Base-by-base conservation (phyloP, 2,329 filamentous ascomycete genomes). In the Fusarium odoratissimum region DNA sequence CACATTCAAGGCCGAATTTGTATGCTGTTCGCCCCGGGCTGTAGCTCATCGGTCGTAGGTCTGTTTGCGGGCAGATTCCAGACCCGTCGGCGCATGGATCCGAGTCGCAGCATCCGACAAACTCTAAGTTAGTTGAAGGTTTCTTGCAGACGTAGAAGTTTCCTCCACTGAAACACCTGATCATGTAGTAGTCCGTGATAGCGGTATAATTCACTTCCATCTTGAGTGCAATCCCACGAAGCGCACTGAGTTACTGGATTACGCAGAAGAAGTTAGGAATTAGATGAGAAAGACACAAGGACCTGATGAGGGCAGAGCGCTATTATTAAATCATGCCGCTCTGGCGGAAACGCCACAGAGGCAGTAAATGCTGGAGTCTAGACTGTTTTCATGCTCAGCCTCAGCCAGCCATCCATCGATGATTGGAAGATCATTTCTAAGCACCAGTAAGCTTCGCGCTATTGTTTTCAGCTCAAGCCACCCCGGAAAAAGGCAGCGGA, bases 91-190 rank as follows among this genome's bases (percentile, higher is more conserved):
- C 57, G 13, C 57, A 55, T 3, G 57, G 57, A 31, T 60, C n/a
- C 4, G 13, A 19, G 13, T n/a, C 10, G 8, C 46, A 55, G n/a
- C 48, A 60, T 9, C 37, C 58, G 4, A 60, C 31, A 17, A 60
- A 60, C 25, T 55, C 37, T 17, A 31, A 23, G 25, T 14, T 55
- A 10, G 30, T 8, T 6, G 28, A 55, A 13, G 57, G 16, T 21
- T 60, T 42, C 14, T 60, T 54, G 28, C 46, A 60, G 10, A 60
- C 30, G 30, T 60, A 56, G 2, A 45, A 31, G n/a, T n/a, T 56
- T 33, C 37, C 31, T 21, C 49, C 49, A 2, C 49, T 54, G 8
- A 54, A 54, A 17, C 49, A 54, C 10, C 49, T 28, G 33, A 38
- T 40, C 49, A 40, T 54, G 33, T 54, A 54, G 13, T 54, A 54